Base-by-base conservation (phyloP, 371 early-diverging fungal genomes). In the Coelomomyces lativittatus region DNA sequence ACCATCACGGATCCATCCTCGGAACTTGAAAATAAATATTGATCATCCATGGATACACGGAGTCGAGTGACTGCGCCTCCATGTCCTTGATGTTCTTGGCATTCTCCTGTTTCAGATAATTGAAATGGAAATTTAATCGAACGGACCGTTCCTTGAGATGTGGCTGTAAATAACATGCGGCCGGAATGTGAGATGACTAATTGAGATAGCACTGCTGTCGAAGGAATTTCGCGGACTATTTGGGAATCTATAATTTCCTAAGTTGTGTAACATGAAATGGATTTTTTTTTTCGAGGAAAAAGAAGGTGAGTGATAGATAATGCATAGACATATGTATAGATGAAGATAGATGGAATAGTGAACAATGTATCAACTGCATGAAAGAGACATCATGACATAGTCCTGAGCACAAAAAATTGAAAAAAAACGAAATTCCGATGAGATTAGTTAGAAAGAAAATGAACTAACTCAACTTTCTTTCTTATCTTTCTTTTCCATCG, bases 221-320 rank as follows among this genome's bases (percentile, higher is more conserved):
- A 40, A 35, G 65, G 64, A 17, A 66, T 30, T 44, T 73, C 71
- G 30, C 54, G 38, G 9, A 61, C 56, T 2, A 75, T 60, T 4
- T 56, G 57, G 3, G 66, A 66, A 8, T 75, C 76, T 11, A 53
- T 56, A 40, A 75, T 64, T 62, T 72, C 76, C 66, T 67, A 30
- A n/a, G n/a, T n/a, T n/a, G n/a, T n/a, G n/a, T n/a, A n/a, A n/a
- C n/a, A n/a, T n/a, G n/a, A n/a, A n/a, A n/a, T n/a, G n/a, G n/a
- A n/a, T n/a, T n/a, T n/a, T n/a, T n/a, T n/a, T n/a, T n/a, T n/a
- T n/a, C n/a, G n/a, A n/a, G n/a, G n/a, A n/a, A n/a, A n/a, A n/a
- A n/a, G n/a, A n/a, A n/a, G n/a, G n/a, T n/a, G n/a, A n/a, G n/a
- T n/a, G n/a, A n/a, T n/a, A n/a, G n/a, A n/a, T n/a, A n/a, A n/a